A percentile compares a stretch with the other conserved stretches of the same genome.
These are phyloP conservation scores for Anastatica hierochuntica DNA, from an alignment of 345 rosid species.

Conservation along the genomic window DNA sequence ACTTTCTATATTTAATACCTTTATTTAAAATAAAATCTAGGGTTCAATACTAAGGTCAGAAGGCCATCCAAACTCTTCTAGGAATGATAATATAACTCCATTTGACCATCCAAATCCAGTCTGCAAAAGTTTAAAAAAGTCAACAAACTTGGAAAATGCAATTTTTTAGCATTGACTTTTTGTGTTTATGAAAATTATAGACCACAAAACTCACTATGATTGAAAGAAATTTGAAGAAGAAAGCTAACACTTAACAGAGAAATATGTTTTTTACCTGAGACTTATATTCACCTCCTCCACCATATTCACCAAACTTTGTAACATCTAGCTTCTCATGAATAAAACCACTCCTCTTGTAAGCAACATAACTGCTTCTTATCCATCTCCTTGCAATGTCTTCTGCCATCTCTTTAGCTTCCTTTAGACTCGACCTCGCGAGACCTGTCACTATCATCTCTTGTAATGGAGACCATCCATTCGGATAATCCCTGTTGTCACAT, in stretches of 20 bases:
- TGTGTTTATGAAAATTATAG: background rate
- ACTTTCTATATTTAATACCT: no score
- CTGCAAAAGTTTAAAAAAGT: conserved; percentile 35
- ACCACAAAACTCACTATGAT: background rate
- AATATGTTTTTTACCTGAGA: conserved; percentile 42
- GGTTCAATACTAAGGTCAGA: conserved; percentile 26
- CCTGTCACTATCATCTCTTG: conserved; percentile 82
- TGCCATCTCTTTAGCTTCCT: conserved; percentile 54
- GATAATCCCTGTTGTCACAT: conserved; percentile 57
- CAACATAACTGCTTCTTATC: conserved; percentile 56
- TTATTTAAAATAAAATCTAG: no score
- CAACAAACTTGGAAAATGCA: no score
- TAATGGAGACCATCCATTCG: conserved; percentile 91
- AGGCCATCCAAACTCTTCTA: conserved; percentile 97
- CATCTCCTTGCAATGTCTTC: conserved; percentile 65
- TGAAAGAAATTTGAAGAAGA: conserved; percentile 2
- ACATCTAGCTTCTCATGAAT: conserved; percentile 48
- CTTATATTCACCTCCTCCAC: conserved; percentile 61
- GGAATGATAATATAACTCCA: conserved; percentile 69
- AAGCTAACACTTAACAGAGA: background rate
- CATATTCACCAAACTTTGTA: conserved; percentile 39
- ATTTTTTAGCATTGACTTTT: no score
- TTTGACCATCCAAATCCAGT: conserved; percentile 98
- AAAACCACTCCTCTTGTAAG: conserved; percentile 42
- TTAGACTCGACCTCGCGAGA: conserved; percentile 38